Evolutionary conservation across 805 yeast genomes (phyloP), one percentile per base, ranked within the genome.

Genomic region (Metschnikowia bowlesiae): DNA sequence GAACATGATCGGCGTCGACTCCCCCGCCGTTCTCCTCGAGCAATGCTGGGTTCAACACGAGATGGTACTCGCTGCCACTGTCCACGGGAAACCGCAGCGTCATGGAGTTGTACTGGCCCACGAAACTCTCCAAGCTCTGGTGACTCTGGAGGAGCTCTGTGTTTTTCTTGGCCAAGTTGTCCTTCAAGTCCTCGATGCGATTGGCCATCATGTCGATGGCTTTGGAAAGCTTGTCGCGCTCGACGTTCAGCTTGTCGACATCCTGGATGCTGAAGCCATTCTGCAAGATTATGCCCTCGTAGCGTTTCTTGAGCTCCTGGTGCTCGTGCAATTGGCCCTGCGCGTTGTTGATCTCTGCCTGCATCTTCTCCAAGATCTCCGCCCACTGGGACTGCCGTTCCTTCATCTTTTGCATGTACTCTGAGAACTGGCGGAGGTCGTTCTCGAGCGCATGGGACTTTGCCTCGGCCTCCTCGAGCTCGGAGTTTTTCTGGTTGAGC

Each of bases 381-480:
- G 78, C 73, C 94, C 96, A 87, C 62, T 82, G 83, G 11, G 64
- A 56, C 56, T 83, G 84, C 53, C 88, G 74, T n/a, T 71, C 70
- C 57, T 82, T 80, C 80, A 87, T 83, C 7, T 81, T 74, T 40
- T 81, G 81, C 47, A 87, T 82, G 61, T 85, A 88, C n/a, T 82
- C 84, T 58, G 80, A 77, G 60, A 88, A 86, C 64, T 86, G 85
- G 40, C 71, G 70, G 39, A 85, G 73, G 64, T 89, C 96, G 53
- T 80, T 80, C 55, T 84, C 86, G 49, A 89, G 69, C 1, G 89
- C 87, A 53, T 73, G 74, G 5, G 81, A 62, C 62, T 84, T 83
- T 26, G 50, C 53, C 50, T 77, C 76, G 26, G 84, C 79, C 22
- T 76, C 69, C 44, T 76, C 77, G 34, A 83, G 68, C 16, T 72